Evolutionary conservation across 2,329 filamentous ascomycete species (phyloP).

Genomic region (Graphilbum sp.): DNA sequence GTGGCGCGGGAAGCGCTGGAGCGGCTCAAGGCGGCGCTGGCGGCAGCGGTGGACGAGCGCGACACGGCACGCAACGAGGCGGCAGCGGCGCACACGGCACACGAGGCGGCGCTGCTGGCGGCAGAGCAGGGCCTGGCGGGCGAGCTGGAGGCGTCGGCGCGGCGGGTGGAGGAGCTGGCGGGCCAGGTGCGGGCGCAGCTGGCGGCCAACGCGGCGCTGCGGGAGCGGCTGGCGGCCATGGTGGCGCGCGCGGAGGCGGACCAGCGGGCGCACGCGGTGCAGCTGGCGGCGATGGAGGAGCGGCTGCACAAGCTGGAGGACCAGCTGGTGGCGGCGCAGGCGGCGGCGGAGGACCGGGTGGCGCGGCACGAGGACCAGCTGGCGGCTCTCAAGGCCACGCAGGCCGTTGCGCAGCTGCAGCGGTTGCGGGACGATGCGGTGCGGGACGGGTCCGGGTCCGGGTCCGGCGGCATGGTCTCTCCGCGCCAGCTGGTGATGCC

Average conservation of each 20-base stretch:
- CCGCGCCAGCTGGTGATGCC: neutral
- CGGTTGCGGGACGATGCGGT: slow-evolving; percentile 43
- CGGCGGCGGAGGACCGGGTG: slow-evolving; percentile 71
- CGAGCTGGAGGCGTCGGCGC: slow-evolving; percentile 57
- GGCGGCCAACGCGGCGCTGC: slow-evolving; percentile 57
- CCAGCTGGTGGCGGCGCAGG: slow-evolving; percentile 64
- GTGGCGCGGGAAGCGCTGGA: slow-evolving; percentile 40
- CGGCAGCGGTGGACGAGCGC: slow-evolving; percentile 52
- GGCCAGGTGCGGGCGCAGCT: slow-evolving; percentile 67
- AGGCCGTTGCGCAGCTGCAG: slow-evolving; percentile 59
- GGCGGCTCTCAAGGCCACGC: slow-evolving; percentile 55
- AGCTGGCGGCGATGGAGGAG: slow-evolving; percentile 71
- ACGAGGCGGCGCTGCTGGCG: slow-evolving; percentile 35
- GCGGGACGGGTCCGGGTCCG: too few relatives aligned
- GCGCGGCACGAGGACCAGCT: slow-evolving; percentile 77
- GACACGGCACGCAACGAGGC: slow-evolving; percentile 55
- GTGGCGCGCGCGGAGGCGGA: slow-evolving; percentile 72
- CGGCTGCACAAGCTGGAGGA: slow-evolving; percentile 74
- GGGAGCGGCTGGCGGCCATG: slow-evolving; percentile 60
- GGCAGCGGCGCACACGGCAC: slow-evolving; percentile 42
- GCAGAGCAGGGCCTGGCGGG: slow-evolving; percentile 49
- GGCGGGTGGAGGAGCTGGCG: slow-evolving; percentile 59
- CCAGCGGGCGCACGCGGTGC: slow-evolving; percentile 61
- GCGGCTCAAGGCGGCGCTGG: slow-evolving; percentile 51
- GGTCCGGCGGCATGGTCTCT: neutral